Percentiles rank a stretch among this genome's conserved stretches.
phyloP scores from a whole-genome alignment of 495 filamentous ascomycete species.

The Rhizodiscina lignyota region DNA sequence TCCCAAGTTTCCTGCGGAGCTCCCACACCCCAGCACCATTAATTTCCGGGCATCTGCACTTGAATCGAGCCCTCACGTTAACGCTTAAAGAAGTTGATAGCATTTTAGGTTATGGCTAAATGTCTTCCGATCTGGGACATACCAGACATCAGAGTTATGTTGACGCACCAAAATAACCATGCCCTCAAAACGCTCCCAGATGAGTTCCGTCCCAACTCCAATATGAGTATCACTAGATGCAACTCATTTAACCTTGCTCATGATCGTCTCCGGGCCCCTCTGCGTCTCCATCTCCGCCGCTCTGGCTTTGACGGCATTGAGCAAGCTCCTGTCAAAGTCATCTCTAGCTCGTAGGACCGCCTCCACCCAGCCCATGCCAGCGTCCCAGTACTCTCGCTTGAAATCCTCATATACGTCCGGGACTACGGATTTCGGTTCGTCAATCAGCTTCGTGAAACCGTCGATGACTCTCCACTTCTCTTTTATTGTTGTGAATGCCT shows the following conservation, averaged over 20 bases:
- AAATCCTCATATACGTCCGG: conserved; percentile 67
- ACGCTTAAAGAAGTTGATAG: too few relatives aligned
- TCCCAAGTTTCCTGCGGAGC: too few relatives aligned
- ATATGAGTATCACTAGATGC: not conserved
- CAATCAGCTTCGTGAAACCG: conserved; percentile 57
- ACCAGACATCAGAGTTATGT: too few relatives aligned
- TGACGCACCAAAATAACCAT: too few relatives aligned
- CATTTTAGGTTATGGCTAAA: too few relatives aligned
- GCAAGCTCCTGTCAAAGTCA: conserved; percentile 83
- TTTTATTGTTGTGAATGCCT: conserved; percentile 57
- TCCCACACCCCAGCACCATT: too few relatives aligned
- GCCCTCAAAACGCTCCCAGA: too few relatives aligned
- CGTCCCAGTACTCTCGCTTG: conserved; percentile 81
- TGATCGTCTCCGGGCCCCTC: conserved; percentile 69
- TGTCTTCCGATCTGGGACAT: too few relatives aligned
- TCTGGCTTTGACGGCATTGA: conserved; percentile 70
- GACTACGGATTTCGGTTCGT: conserved; percentile 54
- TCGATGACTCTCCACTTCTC: conserved; percentile 83
- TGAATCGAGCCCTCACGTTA: too few relatives aligned
- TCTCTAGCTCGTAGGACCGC: conserved; percentile 71
- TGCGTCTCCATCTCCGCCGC: conserved; percentile 70
- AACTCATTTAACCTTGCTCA: conserved; percentile 66
- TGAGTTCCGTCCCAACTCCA: too few relatives aligned
- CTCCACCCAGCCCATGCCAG: conserved; percentile 94
- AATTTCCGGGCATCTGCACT: too few relatives aligned